Percentiles rank a stretch among this genome's conserved stretches.
phyloP scores from a whole-genome alignment of 495 filamentous ascomycete species.

The Podospora pseudocomata region DNA sequence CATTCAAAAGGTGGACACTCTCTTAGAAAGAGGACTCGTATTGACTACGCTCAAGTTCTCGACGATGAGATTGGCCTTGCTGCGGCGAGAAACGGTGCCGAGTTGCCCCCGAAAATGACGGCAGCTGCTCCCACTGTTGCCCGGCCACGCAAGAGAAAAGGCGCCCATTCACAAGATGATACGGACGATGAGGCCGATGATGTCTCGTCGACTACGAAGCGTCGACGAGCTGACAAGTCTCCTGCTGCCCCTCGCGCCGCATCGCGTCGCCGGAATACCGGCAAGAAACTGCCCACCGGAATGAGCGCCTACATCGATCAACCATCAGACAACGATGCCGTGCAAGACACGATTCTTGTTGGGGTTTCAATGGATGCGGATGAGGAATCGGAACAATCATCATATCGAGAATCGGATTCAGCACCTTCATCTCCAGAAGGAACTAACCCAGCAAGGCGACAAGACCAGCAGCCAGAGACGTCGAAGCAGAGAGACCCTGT shows the following conservation, averaged over 20 bases:
- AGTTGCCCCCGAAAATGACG: conserved; percentile 18
- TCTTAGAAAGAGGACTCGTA: conserved; percentile 43
- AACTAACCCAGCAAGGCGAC: conserved; percentile 8
- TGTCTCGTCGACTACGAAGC: conserved; percentile 14
- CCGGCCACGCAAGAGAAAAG: conserved; percentile 32
- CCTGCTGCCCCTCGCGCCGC: conserved; percentile 29
- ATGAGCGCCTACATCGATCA: conserved; percentile 31
- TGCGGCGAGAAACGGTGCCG: not conserved
- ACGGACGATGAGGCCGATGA: conserved; percentile 31
- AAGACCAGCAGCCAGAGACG: conserved; percentile 19
- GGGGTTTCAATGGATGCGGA: conserved; percentile 33
- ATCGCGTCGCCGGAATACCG: conserved; percentile 35
- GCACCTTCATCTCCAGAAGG: conserved; percentile 21
- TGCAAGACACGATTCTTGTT: conserved; percentile 50
- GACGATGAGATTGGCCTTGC: conserved; percentile 31
- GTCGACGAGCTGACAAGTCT: conserved; percentile 30
- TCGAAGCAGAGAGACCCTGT: not conserved
- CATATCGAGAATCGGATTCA: conserved; percentile 23
- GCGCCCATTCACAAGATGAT: conserved; percentile 19
- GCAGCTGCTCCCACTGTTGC: conserved; percentile 22
- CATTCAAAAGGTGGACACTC: conserved; percentile 46
- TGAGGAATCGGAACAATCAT: conserved; percentile 27
- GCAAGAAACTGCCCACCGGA: conserved; percentile 28
- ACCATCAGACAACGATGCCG: conserved; percentile 37
- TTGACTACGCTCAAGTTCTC: conserved; percentile 45